phyloP scores from a whole-genome alignment of 306 rosid species.

The Begonia peltatifolia region DNA sequence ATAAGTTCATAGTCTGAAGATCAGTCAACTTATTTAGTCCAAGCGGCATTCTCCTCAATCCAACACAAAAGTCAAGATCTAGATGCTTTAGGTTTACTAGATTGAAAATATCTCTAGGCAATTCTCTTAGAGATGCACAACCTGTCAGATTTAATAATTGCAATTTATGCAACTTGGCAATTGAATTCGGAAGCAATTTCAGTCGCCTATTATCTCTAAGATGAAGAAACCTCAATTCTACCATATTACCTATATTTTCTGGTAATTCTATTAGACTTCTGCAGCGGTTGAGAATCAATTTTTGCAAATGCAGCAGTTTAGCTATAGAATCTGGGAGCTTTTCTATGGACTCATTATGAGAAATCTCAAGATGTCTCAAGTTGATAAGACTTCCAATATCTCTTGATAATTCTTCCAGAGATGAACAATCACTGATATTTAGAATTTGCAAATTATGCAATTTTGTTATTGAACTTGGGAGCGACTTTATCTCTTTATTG shows the following conservation, averaged over 20 bases:
- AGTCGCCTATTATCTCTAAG: neutral
- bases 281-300: neutral
- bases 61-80: neutral
- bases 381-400: conserved; percentile 1
- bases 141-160: neutral
- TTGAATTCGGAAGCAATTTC: conserved; percentile 4
- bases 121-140: neutral
- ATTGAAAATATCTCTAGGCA: conserved; percentile 1
- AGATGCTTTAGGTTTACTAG: conserved; percentile 11
- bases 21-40: too few relatives aligned
- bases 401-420: neutral
- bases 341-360: too few relatives aligned
- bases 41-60: too few relatives aligned
- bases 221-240: conserved; percentile 10
- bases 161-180: conserved; percentile 5
- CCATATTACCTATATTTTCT: neutral
- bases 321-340: neutral
- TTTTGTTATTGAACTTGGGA: conserved; percentile 1
- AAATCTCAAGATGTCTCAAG: conserved; percentile 9
- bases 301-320: conserved; percentile 11
- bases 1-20: too few relatives aligned
- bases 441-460: conserved; percentile 7
- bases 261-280: neutral
- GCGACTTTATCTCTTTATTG: neutral
- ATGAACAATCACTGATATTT: rapidly evolving